These are phyloP conservation scores for Suillus ampliporus DNA, from an alignment of 768 basidiomycete genomes.

Conservation along the genomic window DNA sequence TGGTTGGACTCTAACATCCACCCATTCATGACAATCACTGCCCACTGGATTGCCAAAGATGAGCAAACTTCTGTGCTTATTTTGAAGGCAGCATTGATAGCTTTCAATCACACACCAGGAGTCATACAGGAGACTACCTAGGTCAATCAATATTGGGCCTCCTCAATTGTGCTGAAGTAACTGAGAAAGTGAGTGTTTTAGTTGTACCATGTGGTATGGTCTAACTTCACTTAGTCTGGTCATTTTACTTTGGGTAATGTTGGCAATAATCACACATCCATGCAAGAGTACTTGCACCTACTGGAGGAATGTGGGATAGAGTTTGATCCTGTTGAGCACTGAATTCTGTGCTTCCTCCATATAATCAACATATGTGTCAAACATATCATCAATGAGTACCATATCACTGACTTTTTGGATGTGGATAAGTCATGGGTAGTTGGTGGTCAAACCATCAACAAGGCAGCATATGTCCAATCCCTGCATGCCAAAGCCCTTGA, in stretches of 20 bases:
- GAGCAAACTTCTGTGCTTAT: not conserved
- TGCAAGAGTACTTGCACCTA: constrained; percentile 8
- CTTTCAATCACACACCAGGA: constrained; percentile 18
- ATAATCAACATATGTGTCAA: constrained; percentile 19
- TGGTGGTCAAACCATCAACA: not conserved
- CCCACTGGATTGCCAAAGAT: constrained; percentile 29
- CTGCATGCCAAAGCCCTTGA: not conserved
- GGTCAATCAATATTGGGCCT: not conserved
- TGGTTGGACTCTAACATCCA: constrained; percentile 37
- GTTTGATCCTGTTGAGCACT: constrained; percentile 16
- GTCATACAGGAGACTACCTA: constrained; percentile 15
- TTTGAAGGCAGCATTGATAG: constrained; percentile 17
- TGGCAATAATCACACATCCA: constrained; percentile 19
- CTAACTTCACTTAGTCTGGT: constrained; percentile 16
- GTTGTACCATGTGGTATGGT: constrained; percentile 7
- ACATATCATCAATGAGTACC: constrained; percentile 14
- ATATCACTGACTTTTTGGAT: not conserved
- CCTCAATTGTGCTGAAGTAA: constrained; percentile 5
- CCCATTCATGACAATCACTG: constrained; percentile 39
- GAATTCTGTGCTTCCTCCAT: constrained; percentile 25
- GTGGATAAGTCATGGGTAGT: constrained; percentile 4
- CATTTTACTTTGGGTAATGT: constrained; percentile 19
- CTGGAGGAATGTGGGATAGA: constrained; percentile 6
- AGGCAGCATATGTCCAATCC: constrained; percentile 1
- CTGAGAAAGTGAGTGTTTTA: not conserved